Conservation (phyloP, 805 yeast species). For the Candida stauntonica region DNA sequence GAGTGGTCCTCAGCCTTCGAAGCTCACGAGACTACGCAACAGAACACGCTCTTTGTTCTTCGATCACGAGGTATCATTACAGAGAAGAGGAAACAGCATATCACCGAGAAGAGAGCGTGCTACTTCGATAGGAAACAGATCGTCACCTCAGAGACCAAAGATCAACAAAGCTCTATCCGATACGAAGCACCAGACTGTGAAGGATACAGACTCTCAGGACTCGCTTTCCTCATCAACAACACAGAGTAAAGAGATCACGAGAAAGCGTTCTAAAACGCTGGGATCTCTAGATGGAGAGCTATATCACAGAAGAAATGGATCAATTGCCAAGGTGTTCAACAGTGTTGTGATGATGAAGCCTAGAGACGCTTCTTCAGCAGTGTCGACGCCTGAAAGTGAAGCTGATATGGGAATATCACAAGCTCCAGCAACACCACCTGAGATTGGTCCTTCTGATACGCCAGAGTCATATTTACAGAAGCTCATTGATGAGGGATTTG, state of each 20-base stretch:
- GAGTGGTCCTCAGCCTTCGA: conserved; percentile 8
- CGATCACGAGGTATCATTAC: conserved; percentile 6
- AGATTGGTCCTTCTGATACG: conserved; percentile 26
- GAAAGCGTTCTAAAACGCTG: conserved; percentile 25
- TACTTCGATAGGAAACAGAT: not conserved
- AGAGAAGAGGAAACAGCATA: not conserved
- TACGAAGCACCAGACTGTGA: conserved; percentile 7
- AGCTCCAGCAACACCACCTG: conserved; percentile 26
- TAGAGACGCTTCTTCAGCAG: conserved; percentile 9
- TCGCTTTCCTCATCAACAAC: not conserved
- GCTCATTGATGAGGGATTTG: conserved; percentile 27
- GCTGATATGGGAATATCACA: conserved; percentile 12
- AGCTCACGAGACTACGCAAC: conserved; percentile 12
- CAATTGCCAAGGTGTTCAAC: conserved; percentile 35
- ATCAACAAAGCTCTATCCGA: conserved; percentile 17
- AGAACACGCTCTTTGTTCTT: conserved; percentile 20
- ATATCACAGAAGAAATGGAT: conserved; percentile 32
- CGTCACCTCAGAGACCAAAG: conserved; percentile 9
- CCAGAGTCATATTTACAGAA: conserved; percentile 26
- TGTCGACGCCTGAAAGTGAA: conserved; percentile 8
- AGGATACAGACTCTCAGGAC: not conserved
- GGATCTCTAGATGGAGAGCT: conserved; percentile 25
- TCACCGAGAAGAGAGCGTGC: conserved; percentile 2
- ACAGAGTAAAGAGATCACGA: conserved; percentile 12
- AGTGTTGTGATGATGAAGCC: conserved; percentile 33